Evolutionary conservation across 2,329 filamentous ascomycete genomes (phyloP).

Genomic region (Aspergillus pseudonomiae): DNA sequence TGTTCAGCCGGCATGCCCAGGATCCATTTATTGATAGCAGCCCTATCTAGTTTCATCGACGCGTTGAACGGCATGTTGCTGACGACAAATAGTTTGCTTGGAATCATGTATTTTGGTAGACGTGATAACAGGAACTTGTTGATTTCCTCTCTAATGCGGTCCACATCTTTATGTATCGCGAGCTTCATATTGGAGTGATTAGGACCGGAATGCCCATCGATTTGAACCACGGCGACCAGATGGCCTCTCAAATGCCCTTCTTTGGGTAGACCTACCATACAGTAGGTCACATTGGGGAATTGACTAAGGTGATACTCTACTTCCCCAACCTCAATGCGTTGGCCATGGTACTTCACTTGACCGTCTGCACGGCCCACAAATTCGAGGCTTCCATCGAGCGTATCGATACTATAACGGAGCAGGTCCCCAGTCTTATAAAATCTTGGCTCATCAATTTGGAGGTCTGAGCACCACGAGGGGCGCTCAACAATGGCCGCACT

Average conservation of each 20-base stretch:
- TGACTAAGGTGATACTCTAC: neutral
- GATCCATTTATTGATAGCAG: neutral
- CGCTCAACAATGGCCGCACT: neutral
- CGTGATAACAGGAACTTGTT: neutral
- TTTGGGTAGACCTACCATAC: neutral
- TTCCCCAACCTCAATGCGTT: neutral
- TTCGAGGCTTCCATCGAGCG: neutral
- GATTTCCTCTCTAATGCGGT: neutral
- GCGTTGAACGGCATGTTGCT: neutral
- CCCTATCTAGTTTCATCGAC: neutral
- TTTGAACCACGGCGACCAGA: neutral
- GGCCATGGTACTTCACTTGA: neutral
- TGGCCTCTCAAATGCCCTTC: neutral
- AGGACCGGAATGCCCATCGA: neutral
- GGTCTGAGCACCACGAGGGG: neutral
- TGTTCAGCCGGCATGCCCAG: neutral
- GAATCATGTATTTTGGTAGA: neutral
- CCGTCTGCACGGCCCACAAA: neutral
- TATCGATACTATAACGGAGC: neutral
- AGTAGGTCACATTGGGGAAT: neutral
- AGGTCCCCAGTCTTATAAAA: neutral
- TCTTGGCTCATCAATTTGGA: neutral
- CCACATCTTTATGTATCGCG: neutral
- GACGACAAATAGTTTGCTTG: neutral
- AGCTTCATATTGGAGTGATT: neutral